phyloP scores from a whole-genome alignment of 192 early-diverging fungal genomes.

The Gonapodya prolifera region DNA sequence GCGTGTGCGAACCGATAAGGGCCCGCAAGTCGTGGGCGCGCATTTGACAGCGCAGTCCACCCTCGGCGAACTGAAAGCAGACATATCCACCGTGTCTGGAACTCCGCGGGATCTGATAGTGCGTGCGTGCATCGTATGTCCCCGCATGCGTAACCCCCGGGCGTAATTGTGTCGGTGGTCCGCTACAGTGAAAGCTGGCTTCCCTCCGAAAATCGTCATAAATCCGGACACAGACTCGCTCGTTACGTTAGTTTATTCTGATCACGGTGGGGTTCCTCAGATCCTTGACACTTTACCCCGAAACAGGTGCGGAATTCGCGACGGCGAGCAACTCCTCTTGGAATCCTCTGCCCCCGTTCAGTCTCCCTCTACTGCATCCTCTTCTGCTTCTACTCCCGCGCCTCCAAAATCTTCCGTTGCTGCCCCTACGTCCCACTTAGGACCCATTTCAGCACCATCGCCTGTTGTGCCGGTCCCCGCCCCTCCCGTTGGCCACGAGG shows the following conservation, averaged over 20 bases:
- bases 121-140: background rate
- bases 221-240: constrained; percentile 10
- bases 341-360: background rate
- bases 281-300: background rate
- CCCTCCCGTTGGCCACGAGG: background rate
- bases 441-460: background rate
- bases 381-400: background rate
- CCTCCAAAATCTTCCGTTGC: background rate
- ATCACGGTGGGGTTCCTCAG: background rate
- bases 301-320: constrained; percentile 14
- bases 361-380: background rate
- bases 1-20: background rate
- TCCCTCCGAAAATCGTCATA: constrained; percentile 25
- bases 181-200: constrained; percentile 19
- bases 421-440: background rate
- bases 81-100: background rate
- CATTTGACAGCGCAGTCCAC: background rate
- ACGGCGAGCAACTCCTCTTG: constrained; percentile 28
- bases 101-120: background rate
- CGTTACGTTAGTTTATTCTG: background rate
- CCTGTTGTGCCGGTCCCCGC: background rate
- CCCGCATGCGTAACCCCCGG: background rate
- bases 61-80: background rate
- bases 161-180: background rate
- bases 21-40: background rate